Conservation (phyloP, 345 rosid genomes). For the Ricinus communis region DNA sequence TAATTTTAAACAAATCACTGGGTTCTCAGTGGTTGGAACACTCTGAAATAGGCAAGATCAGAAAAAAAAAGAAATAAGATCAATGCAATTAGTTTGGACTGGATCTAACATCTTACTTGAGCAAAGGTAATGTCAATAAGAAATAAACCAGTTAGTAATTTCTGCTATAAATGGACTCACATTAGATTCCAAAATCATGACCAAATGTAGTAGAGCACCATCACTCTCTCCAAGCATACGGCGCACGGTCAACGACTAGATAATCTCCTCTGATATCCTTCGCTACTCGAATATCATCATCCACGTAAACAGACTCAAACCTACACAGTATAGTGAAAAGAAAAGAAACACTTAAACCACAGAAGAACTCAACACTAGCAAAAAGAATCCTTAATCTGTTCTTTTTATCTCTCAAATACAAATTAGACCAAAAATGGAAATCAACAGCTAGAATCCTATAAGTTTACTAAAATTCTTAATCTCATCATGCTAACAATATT, state of each 20-base stretch:
- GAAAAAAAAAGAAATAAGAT: too few species aligned
- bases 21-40: too few species aligned
- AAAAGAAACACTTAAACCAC: neutral
- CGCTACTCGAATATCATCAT: constrained; percentile 69
- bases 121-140: neutral
- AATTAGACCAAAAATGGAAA: too few species aligned
- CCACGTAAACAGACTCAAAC: constrained; percentile 67
- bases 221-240: constrained; percentile 60
- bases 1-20: too few species aligned
- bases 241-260: constrained; percentile 64
- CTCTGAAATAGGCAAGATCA: too few species aligned
- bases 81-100: too few species aligned
- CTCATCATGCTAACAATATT: neutral
- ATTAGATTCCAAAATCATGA: neutral
- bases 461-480: too few species aligned
- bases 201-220: neutral
- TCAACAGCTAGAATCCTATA: too few species aligned
- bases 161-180: constrained; percentile 18
- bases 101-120: too few species aligned
- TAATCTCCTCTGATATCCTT: constrained; percentile 79
- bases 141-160: neutral
- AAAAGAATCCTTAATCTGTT: too few species aligned
- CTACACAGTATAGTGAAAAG: constrained; percentile 30
- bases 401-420: too few species aligned
- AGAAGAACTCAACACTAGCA: too few species aligned